Evolutionary conservation across 306 rosid genomes (phyloP).

Genomic region (Myrica gale): DNA sequence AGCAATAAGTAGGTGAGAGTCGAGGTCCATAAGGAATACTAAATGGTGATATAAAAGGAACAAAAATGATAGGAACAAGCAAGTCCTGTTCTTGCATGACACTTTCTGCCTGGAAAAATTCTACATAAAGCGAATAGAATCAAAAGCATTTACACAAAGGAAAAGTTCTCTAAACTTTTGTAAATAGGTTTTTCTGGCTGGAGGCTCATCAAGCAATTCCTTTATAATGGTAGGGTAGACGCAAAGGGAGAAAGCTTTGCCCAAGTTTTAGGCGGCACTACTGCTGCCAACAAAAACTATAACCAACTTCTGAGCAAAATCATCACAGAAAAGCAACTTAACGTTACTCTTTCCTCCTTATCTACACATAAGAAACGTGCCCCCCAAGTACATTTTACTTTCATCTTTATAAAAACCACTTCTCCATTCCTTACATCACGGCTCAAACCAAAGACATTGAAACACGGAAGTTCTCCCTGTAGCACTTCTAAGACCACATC

Average conservation of each 20-base stretch:
- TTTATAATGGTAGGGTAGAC: background rate
- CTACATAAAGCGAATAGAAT: too few species aligned
- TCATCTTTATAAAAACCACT: slow-evolving; percentile 14
- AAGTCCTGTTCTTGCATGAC: background rate
- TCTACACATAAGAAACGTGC: slow-evolving; percentile 45
- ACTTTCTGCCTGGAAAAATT: background rate
- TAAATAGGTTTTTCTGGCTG: background rate
- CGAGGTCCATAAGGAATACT: background rate
- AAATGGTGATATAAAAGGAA: too few species aligned
- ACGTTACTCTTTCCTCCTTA: slow-evolving; percentile 48
- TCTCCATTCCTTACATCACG: background rate
- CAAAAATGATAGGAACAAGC: too few species aligned
- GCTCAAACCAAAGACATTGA: background rate
- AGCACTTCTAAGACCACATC: too few species aligned
- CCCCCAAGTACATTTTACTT: slow-evolving; percentile 43
- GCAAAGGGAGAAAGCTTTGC: slow-evolving; percentile 19
- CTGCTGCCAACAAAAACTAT: slow-evolving; percentile 21
- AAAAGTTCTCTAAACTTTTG: too few species aligned
- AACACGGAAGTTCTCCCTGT: too few species aligned
- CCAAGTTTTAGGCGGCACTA: slow-evolving; percentile 26
- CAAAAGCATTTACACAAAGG: too few species aligned
- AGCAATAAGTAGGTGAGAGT: background rate
- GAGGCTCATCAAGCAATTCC: background rate
- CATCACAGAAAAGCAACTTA: slow-evolving; percentile 35
- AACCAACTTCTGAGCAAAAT: slow-evolving; percentile 30